phyloP scores from a whole-genome alignment of 495 filamentous ascomycete species.

The Talaromyces adpressus region DNA sequence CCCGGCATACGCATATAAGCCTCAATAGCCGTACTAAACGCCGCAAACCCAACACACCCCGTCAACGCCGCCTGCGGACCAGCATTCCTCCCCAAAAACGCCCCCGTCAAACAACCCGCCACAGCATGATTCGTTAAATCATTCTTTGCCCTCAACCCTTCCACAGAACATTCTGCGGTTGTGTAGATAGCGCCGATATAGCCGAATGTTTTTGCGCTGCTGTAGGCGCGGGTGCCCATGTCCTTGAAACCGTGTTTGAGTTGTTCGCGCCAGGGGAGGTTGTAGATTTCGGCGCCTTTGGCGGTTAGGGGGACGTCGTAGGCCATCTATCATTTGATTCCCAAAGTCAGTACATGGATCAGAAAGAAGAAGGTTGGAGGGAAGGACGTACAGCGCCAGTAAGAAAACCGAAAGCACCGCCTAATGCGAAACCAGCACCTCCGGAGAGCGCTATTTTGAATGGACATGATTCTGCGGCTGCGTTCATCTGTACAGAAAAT shows the following conservation, averaged over 20 bases:
- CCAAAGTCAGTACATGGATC: not conserved
- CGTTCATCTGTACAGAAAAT: slow-evolving; percentile 56
- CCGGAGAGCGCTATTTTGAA: slow-evolving; percentile 77
- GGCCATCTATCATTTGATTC: slow-evolving; percentile 57
- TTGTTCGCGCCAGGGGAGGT: slow-evolving; percentile 76
- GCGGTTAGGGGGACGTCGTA: slow-evolving; percentile 77
- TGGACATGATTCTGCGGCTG: slow-evolving; percentile 81
- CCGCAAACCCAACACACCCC: slow-evolving; percentile 91
- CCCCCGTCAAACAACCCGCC: slow-evolving; percentile 88
- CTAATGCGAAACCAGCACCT: slow-evolving; percentile 81
- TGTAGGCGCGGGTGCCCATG: slow-evolving; percentile 79
- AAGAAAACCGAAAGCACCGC: slow-evolving; percentile 88
- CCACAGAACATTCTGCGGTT: slow-evolving; percentile 93
- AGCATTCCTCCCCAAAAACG: slow-evolving; percentile 72
- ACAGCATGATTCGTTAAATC: slow-evolving; percentile 83
- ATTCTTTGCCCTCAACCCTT: slow-evolving; percentile 85
- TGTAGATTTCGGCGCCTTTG: slow-evolving; percentile 53
- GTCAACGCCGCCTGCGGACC: slow-evolving; percentile 85
- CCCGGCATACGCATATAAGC: slow-evolving; percentile 68
- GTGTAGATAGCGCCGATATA: slow-evolving; percentile 82
- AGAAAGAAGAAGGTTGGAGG: not conserved
- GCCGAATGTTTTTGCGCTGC: slow-evolving; percentile 91
- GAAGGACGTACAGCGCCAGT: slow-evolving; percentile 72
- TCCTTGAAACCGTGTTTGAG: slow-evolving; percentile 80
- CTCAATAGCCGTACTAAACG: slow-evolving; percentile 93